phyloP scores from a whole-genome alignment of 805 yeast genomes.

The Huiozyma naganishii region DNA sequence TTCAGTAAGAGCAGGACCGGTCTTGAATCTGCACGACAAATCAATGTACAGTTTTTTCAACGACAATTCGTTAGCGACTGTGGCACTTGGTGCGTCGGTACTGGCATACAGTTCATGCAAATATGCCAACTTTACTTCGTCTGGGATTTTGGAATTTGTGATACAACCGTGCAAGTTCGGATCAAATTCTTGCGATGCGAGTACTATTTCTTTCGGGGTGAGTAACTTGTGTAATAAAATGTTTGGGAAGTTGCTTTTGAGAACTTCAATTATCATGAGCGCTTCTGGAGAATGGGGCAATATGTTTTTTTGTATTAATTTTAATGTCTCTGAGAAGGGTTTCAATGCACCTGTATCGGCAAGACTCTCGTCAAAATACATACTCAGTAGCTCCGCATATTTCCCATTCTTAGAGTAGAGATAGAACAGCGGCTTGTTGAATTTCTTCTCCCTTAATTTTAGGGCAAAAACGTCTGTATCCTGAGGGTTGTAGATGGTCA shows the following conservation, averaged over 20 bases:
- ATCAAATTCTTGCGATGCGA: conserved; percentile 10
- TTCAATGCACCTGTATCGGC: not conserved
- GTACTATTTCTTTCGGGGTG: conserved; percentile 3
- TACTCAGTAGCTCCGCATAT: not conserved
- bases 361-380: not conserved
- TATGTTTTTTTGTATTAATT: not conserved
- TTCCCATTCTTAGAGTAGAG: conserved; percentile 11
- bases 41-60: conserved; percentile 10
- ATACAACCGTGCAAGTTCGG: conserved; percentile 13
- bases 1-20: conserved; percentile 3
- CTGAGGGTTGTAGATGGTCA: conserved; percentile 55
- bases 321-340: not conserved
- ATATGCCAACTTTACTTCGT: conserved; percentile 9
- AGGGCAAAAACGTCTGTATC: conserved; percentile 35
- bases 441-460: conserved; percentile 14
- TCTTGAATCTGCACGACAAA: conserved; percentile 10
- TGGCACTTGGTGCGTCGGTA: not conserved
- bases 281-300: conserved; percentile 1
- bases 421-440: conserved; percentile 15
- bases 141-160: conserved; percentile 1
- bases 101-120: conserved; percentile 9
- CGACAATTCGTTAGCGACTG: not conserved
- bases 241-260: conserved; percentile 9
- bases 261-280: conserved; percentile 2
- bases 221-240: conserved; percentile 2